Evolutionary conservation across 2,329 filamentous ascomycete species (phyloP).

Genomic region (Emericellopsis cladophorae): DNA sequence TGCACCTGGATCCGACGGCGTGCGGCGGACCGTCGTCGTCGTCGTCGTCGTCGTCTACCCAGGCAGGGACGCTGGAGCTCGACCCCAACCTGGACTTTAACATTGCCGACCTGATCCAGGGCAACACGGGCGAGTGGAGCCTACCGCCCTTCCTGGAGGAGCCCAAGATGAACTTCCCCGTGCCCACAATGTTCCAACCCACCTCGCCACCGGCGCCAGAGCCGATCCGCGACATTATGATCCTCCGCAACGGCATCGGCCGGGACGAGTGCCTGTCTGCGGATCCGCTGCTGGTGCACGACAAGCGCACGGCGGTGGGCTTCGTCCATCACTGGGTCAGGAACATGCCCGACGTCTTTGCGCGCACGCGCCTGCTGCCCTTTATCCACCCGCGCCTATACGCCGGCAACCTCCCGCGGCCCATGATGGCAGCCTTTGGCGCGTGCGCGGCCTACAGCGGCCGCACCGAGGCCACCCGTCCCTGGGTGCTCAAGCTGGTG

Average conservation of each 20-base stretch:
- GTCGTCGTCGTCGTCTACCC: conserved; percentile 6
- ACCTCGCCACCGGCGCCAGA: not conserved
- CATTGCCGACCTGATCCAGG: conserved; percentile 18
- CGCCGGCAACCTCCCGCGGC: conserved; percentile 21
- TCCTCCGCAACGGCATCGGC: conserved; percentile 8
- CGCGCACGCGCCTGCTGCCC: conserved; percentile 21
- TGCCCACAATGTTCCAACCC: not conserved
- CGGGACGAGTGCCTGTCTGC: conserved; percentile 8
- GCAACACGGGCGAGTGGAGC: conserved; percentile 9
- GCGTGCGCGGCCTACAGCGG: conserved; percentile 23
- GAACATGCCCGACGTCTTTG: conserved; percentile 19
- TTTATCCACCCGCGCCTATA: conserved; percentile 31
- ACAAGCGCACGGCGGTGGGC: conserved; percentile 20
- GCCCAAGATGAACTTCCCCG: conserved; percentile 3
- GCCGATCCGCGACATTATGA: conserved; percentile 16
- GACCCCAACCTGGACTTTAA: conserved; percentile 18
- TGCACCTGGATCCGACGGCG: conserved; percentile 4
- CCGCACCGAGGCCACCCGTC: conserved; percentile 21
- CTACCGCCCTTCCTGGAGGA: conserved; percentile 5
- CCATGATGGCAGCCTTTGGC: conserved; percentile 26
- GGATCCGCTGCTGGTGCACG: conserved; percentile 20
- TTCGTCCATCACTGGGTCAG: conserved; percentile 19
- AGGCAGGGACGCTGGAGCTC: conserved; percentile 16
- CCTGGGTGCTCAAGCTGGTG: conserved; percentile 24
- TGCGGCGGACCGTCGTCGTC: conserved; percentile 9